phyloP scores from a whole-genome alignment of 2,329 filamentous ascomycete genomes.

The Arthrobotrys conoides region DNA sequence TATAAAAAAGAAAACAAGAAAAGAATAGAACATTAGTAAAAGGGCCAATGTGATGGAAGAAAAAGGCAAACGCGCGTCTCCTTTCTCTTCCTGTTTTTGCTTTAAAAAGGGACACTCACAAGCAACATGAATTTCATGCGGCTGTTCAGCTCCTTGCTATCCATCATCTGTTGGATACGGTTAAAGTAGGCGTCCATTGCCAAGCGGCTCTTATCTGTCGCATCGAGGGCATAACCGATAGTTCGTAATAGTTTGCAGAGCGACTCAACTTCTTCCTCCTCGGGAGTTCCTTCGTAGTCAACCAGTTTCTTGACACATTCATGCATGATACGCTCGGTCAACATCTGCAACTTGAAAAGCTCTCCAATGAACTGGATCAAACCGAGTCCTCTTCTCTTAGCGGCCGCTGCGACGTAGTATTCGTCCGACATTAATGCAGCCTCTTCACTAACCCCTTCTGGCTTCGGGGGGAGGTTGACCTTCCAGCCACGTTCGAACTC shows the following conservation, averaged over 20 bases:
- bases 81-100: background rate
- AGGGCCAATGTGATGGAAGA: background rate
- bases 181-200: constrained; percentile 96
- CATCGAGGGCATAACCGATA: constrained; percentile 88
- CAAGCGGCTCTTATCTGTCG: constrained; percentile 82
- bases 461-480: constrained; percentile 82
- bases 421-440: constrained; percentile 87
- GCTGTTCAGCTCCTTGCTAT: constrained; percentile 84
- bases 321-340: constrained; percentile 99
- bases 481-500: constrained; percentile 99
- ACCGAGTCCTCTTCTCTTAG: constrained; percentile 96
- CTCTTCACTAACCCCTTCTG: constrained; percentile 80
- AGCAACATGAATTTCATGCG: constrained; percentile 96
- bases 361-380: constrained; percentile 99
- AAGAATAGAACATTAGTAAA: background rate
- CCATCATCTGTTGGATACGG: constrained; percentile 85
- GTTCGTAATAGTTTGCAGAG: constrained; percentile 92
- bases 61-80: background rate
- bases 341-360: constrained; percentile 97
- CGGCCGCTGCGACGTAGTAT: constrained; percentile 93
- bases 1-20: constrained; percentile 64
- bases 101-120: constrained; percentile 67
- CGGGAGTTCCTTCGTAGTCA: constrained; percentile 91
- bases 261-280: constrained; percentile 96
- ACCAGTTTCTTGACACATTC: constrained; percentile 97